Conservation (phyloP, 2,329 filamentous ascomycete genomes). For the Claviceps sp. region DNA sequence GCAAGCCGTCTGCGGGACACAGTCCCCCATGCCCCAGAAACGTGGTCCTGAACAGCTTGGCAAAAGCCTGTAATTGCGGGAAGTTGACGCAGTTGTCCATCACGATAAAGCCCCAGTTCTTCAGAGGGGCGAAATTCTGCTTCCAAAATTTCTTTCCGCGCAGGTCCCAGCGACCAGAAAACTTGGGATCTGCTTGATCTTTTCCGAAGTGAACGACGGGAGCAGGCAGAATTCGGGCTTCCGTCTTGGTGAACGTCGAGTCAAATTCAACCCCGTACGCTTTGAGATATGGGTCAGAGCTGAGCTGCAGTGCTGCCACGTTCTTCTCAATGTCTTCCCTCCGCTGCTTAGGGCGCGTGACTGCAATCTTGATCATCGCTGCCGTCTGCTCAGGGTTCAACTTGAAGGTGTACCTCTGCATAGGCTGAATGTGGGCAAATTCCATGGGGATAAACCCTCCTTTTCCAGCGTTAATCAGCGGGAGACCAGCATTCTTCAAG, state of each 20-base stretch:
- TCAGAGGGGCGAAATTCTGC: slow-evolving; percentile 48
- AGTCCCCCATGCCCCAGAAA: slow-evolving; percentile 39
- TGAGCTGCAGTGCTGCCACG: slow-evolving; percentile 48
- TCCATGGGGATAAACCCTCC: slow-evolving; percentile 49
- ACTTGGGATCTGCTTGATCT: slow-evolving; percentile 45
- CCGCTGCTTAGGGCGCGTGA: slow-evolving; percentile 61
- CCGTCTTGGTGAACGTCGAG: slow-evolving; percentile 46
- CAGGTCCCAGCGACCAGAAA: slow-evolving; percentile 73
- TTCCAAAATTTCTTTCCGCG: slow-evolving; percentile 62
- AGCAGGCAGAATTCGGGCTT: slow-evolving; percentile 56
- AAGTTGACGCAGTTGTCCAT: slow-evolving; percentile 42
- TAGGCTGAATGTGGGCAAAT: slow-evolving; percentile 34
- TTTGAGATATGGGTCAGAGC: slow-evolving; percentile 57
- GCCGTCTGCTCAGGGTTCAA: slow-evolving; percentile 53
- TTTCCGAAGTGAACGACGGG: slow-evolving; percentile 59
- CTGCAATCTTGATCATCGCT: slow-evolving; percentile 87
- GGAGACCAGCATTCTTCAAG: slow-evolving; percentile 34
- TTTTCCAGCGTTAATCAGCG: slow-evolving; percentile 43
- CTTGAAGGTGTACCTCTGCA: slow-evolving; percentile 52
- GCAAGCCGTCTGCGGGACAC: slow-evolving; percentile 20
- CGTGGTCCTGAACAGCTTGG: slow-evolving; percentile 27
- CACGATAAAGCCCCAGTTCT: slow-evolving; percentile 62
- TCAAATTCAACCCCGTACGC: slow-evolving; percentile 65
- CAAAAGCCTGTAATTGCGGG: slow-evolving; percentile 17
- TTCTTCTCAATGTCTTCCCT: slow-evolving; percentile 43